Percentiles rank a stretch among this genome's conserved stretches.
phyloP scores from a whole-genome alignment of 108 stramenopile species.

The Cafeteria roenbergensis region DNA sequence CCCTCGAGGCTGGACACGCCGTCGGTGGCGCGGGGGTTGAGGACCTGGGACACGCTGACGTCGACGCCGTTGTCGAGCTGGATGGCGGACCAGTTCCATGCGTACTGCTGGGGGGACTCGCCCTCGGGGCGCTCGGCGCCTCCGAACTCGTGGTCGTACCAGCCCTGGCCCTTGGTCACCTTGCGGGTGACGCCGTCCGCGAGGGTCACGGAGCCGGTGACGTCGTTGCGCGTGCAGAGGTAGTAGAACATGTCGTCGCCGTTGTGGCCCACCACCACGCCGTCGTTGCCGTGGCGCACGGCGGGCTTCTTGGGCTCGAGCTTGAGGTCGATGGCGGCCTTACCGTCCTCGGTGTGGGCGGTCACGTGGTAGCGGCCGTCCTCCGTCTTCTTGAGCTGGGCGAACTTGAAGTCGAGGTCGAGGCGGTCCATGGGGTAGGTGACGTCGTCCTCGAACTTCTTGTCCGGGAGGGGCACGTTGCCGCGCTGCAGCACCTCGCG shows the following conservation, averaged over 20 bases:
- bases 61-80: constrained; percentile 21
- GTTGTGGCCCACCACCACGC: constrained; percentile 21
- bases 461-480: constrained; percentile 19
- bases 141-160: constrained; percentile 28
- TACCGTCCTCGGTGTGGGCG: constrained; percentile 9
- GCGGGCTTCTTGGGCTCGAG: constrained; percentile 10
- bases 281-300: constrained; percentile 17
- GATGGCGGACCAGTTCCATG: constrained; percentile 21
- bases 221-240: constrained; percentile 19
- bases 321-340: constrained; percentile 5
- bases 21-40: not conserved
- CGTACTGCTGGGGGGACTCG: constrained; percentile 9
- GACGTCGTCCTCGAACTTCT: constrained; percentile 10
- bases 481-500: constrained; percentile 5
- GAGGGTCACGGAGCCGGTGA: constrained; percentile 1
- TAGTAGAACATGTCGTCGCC: constrained; percentile 28
- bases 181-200: not conserved
- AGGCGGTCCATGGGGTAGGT: not conserved
- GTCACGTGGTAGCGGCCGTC: constrained; percentile 1
- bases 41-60: constrained; percentile 2
- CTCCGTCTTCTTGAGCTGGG: not conserved
- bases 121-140: not conserved
- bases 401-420: constrained; percentile 9
- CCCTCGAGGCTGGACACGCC: too few species aligned
- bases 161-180: not conserved